Conservation (phyloP, 192 early-diverging fungal genomes). For the Coemansia sp. region DNA sequence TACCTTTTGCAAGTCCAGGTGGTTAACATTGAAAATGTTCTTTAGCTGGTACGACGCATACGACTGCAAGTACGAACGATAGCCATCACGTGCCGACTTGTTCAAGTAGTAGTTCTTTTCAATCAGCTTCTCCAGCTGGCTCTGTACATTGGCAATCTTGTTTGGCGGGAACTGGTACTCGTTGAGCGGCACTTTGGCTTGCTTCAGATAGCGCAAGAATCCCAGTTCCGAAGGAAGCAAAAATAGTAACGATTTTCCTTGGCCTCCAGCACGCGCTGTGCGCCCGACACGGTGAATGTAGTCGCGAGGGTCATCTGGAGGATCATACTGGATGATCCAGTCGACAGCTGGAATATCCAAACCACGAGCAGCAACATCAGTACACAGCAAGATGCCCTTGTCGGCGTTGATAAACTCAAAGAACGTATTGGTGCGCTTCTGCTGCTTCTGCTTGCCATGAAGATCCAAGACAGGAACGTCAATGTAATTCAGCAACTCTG, state of each 20-base stretch:
- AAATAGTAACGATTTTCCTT: conserved; percentile 92
- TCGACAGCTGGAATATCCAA: conserved; percentile 97
- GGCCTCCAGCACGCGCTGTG: conserved; percentile 88
- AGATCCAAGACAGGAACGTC: conserved; percentile 97
- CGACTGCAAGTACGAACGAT: conserved; percentile 91
- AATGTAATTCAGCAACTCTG: conserved; percentile 98
- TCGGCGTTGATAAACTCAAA: conserved; percentile 98
- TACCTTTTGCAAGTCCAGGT: conserved; percentile 86
- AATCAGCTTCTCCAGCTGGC: conserved; percentile 92
- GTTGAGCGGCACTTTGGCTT: conserved; percentile 97
- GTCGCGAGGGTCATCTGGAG: conserved; percentile 98
- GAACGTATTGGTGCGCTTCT: conserved; percentile 97
- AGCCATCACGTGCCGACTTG: conserved; percentile 93
- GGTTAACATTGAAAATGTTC: conserved; percentile 91
- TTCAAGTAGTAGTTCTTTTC: conserved; percentile 98
- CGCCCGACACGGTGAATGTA: conserved; percentile 96
- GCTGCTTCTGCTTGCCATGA: conserved; percentile 97
- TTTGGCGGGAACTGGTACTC: conserved; percentile 95
- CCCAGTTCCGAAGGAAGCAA: conserved; percentile 90
- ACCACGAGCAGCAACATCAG: conserved; percentile 96
- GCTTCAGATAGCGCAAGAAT: conserved; percentile 95
- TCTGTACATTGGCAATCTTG: conserved; percentile 97
- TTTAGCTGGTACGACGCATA: conserved; percentile 96
- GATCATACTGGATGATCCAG: conserved; percentile 99
- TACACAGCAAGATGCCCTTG: conserved; percentile 89